Evolutionary conservation across 345 rosid species (phyloP).

Genomic region (Crucihimalaya himalaica): DNA sequence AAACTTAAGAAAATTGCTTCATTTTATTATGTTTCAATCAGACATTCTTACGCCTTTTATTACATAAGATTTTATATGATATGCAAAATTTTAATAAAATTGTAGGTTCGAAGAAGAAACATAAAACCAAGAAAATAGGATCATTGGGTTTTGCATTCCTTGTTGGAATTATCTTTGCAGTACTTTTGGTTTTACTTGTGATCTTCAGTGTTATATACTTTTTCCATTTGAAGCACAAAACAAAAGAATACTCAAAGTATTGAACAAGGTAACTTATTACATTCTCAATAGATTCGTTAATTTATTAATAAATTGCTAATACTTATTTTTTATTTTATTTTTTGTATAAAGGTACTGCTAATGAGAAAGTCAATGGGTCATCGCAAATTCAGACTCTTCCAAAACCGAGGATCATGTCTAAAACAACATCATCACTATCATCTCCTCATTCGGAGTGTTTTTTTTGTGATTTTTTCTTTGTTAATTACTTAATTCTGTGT

Average conservation of each 20-base stretch:
- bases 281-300: neutral
- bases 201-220: neutral
- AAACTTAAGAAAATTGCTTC: too few relatives aligned
- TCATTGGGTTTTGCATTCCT: neutral
- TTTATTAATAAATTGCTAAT: neutral
- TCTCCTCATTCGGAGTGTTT: neutral
- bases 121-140: neutral
- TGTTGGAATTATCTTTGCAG: slow-evolving; percentile 9
- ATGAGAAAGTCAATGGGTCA: neutral
- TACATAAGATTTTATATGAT: neutral
- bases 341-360: neutral
- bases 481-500: neutral
- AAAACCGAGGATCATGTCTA: slow-evolving; percentile 24
- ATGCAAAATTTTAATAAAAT: neutral
- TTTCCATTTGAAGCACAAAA: neutral
- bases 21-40: too few relatives aligned
- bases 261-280: slow-evolving; percentile 17
- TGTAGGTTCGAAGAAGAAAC: slow-evolving; percentile 14
- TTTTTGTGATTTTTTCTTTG: neutral
- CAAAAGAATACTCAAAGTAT: slow-evolving; percentile 9
- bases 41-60: neutral
- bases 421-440: neutral
- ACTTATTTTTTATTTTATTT: neutral
- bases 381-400: slow-evolving; percentile 5
- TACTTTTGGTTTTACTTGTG: slow-evolving; percentile 2